Conservation (phyloP, 2,329 filamentous ascomycete species). For the Didymella pomorum region DNA sequence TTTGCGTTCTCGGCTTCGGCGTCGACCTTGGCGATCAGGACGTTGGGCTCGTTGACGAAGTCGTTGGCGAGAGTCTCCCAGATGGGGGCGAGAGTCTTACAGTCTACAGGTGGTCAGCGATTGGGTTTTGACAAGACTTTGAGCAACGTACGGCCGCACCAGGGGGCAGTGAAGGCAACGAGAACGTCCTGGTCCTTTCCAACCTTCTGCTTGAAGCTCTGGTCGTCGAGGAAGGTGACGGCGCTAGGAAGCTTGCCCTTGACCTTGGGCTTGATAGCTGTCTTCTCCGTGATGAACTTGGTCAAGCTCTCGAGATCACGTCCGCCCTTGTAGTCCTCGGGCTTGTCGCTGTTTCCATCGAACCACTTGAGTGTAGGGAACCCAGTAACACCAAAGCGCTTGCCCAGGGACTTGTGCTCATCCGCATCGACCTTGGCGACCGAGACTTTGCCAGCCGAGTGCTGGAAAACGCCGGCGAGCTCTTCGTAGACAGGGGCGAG, state of each 20-base stretch:
- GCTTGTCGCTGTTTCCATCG: constrained; percentile 88
- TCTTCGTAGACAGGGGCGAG: constrained; percentile 96
- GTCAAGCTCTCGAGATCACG: constrained; percentile 86
- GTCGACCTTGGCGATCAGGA: constrained; percentile 94
- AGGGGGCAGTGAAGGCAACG: constrained; percentile 96
- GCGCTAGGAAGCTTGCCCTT: constrained; percentile 76
- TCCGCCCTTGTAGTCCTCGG: constrained; percentile 84
- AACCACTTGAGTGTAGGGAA: constrained; percentile 99
- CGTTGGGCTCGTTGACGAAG: constrained; percentile 78
- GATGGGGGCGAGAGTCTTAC: constrained; percentile 88
- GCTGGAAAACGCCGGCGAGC: constrained; percentile 76
- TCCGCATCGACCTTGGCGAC: constrained; percentile 98
- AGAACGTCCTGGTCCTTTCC: constrained; percentile 88
- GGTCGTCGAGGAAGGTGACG: constrained; percentile 81
- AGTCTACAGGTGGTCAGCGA: constrained; percentile 68
- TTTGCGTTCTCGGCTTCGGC: constrained; percentile 89
- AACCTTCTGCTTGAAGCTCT: constrained; percentile 77
- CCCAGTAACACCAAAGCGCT: constrained; percentile 86
- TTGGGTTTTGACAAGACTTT: not conserved
- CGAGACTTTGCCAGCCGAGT: constrained; percentile 76
- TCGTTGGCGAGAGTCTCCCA: constrained; percentile 89
- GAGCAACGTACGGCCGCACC: constrained; percentile 88
- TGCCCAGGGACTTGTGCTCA: constrained; percentile 81
- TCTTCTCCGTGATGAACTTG: constrained; percentile 85
- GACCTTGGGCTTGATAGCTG: constrained; percentile 79